These are phyloP conservation scores for Xylaria sp. DNA, from an alignment of 2,329 filamentous ascomycete genomes.

Conservation along the genomic window DNA sequence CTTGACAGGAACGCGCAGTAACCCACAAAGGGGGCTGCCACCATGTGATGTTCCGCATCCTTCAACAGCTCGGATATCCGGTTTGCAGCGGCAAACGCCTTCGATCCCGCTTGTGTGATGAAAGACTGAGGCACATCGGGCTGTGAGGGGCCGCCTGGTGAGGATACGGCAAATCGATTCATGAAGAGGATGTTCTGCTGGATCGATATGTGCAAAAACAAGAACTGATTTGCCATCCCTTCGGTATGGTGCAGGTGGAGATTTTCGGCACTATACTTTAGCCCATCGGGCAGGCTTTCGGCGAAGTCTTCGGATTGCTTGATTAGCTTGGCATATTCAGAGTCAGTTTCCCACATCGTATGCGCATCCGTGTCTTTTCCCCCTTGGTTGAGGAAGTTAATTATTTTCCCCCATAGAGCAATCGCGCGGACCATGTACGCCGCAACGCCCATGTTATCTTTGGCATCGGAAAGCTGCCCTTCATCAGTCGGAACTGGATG, in stretches of 20 bases:
- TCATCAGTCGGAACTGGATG: constrained; percentile 64
- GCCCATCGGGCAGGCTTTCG: constrained; percentile 65
- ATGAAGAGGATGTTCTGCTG: constrained; percentile 91
- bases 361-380: constrained; percentile 77
- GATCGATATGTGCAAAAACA: constrained; percentile 87
- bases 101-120: constrained; percentile 71
- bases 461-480: constrained; percentile 66
- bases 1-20: constrained; percentile 94
- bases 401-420: constrained; percentile 85
- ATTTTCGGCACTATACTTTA: constrained; percentile 82
- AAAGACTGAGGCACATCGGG: constrained; percentile 78
- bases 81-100: constrained; percentile 81
- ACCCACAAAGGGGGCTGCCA: constrained; percentile 89
- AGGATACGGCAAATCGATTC: constrained; percentile 81
- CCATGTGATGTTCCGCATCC: constrained; percentile 76
- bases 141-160: constrained; percentile 64
- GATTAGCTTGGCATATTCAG: constrained; percentile 71
- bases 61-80: constrained; percentile 83
- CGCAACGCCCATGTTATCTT: constrained; percentile 90
- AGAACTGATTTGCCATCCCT: constrained; percentile 84
- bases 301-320: constrained; percentile 73
- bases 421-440: constrained; percentile 87
- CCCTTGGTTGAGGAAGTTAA: constrained; percentile 88
- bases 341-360: constrained; percentile 82
- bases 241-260: constrained; percentile 82